Evolutionary conservation across 2,329 filamentous ascomycete species (phyloP), one percentile per base, ranked within the genome.

Genomic region (Fusarium bulbicola): DNA sequence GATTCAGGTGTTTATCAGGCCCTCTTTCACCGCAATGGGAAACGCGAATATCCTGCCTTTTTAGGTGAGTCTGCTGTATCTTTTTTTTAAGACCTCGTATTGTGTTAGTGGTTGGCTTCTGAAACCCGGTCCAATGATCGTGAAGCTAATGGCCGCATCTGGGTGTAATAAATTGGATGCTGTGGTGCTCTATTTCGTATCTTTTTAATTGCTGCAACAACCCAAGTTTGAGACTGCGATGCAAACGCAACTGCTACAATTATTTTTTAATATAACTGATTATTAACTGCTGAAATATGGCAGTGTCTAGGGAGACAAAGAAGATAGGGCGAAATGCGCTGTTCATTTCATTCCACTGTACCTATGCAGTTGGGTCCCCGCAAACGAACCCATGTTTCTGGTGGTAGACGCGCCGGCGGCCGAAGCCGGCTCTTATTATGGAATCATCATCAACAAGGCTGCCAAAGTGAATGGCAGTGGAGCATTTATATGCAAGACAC

Each of bases 301-400:
- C 11, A 26, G 32, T 43, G 36, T 63, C 39, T 52, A 30, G 24
- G 21, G 40, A 68, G 37, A 30, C 7, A 53, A 32, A 24, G 56
- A 36, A 68, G 43, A 64, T 68, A 50, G 40, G 30, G 36, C 56
- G 46, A 66, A 62, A 62, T 28, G 30, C 18, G 20, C 21, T n/a
- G 40, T 36, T 58, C 32, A 50, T 10, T 49, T 42, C 30, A 39
- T 54, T 66, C 45, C 62, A 53, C 24, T 42, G n/a, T 34, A 37
- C 32, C 13, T 34, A 34, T 50, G n/a, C 28, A 26, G 28, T 24
- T 45, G 39, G 39, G 59, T 63, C 68, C 61, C 66, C 59, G 62
- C 68, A 68, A 74, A 74, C 60, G 58, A 58, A 53, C 53, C 65
- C 70, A 66, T 70, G 65, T 59, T 52, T 64, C 43, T 49, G 47